Evolutionary conservation across 805 yeast genomes (phyloP).

Genomic region (Tanozyma kutaoensis): DNA sequence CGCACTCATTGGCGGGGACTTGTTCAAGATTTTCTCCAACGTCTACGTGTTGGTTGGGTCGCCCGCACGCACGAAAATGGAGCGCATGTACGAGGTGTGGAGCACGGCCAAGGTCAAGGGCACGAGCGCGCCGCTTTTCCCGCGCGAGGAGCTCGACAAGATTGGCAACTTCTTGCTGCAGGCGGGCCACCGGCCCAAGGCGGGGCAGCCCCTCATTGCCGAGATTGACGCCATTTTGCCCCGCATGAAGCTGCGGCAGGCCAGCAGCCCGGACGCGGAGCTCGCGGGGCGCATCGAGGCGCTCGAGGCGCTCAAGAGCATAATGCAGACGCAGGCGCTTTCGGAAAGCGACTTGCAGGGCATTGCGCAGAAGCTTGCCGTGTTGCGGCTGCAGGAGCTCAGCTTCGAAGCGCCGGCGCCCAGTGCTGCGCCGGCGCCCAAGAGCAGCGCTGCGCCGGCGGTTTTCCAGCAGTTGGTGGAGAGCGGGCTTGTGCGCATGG

Average conservation of each 20-base stretch:
- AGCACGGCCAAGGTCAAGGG: constrained; percentile 45
- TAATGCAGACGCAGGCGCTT: constrained; percentile 25
- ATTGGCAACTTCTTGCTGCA: constrained; percentile 57
- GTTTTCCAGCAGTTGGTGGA: constrained; percentile 20
- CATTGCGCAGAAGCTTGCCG: constrained; percentile 22
- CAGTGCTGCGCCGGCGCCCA: constrained; percentile 7
- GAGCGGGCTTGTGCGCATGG: constrained; percentile 24
- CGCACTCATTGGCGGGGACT: constrained; percentile 54
- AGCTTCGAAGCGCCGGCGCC: constrained; percentile 2
- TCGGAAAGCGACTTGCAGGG: constrained; percentile 20
- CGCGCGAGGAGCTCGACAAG: constrained; percentile 49
- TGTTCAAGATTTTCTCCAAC: constrained; percentile 58
- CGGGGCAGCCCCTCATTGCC: constrained; percentile 8
- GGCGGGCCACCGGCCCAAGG: constrained; percentile 12
- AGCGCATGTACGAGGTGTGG: constrained; percentile 82
- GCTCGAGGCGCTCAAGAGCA: constrained; percentile 26
- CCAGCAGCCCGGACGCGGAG: constrained; percentile 19
- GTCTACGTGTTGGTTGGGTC: constrained; percentile 75
- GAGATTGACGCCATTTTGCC: constrained; percentile 26
- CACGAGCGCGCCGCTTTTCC: constrained; percentile 61
- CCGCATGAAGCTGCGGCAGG: constrained; percentile 26
- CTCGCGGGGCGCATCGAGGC: constrained; percentile 30
- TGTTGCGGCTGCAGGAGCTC: constrained; percentile 20
- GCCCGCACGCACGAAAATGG: constrained; percentile 53
- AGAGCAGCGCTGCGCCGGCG: constrained; percentile 6